These are phyloP conservation scores for Pythium coloratum DNA, from an alignment of 352 stramenopile genomes.

Conservation along the genomic window DNA sequence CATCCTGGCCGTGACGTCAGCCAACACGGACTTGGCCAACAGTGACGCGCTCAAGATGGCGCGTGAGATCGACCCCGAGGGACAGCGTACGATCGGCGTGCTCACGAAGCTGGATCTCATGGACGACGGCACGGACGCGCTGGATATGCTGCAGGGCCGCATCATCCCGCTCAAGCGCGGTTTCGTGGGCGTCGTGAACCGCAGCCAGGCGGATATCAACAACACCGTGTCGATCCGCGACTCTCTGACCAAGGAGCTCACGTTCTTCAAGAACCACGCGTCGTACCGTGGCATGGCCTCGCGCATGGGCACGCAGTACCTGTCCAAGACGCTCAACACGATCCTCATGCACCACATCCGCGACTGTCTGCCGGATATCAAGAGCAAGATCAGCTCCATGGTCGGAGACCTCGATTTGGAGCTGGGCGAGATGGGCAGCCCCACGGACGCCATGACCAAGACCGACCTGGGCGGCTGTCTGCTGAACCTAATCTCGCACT, in stretches of 20 bases:
- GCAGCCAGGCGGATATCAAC: conserved; percentile 98
- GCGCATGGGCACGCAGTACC: conserved; percentile 96
- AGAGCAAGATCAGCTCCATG: conserved; percentile 96
- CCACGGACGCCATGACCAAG: conserved; percentile 85
- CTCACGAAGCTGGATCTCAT: conserved; percentile 99
- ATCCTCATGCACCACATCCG: conserved; percentile 99
- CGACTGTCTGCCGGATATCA: conserved; percentile 98
- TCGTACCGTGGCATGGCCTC: conserved; percentile 91
- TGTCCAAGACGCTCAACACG: conserved; percentile 97
- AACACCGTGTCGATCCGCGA: conserved; percentile 94
- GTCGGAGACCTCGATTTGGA: conserved; percentile 94
- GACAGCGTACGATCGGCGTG: conserved; percentile 98
- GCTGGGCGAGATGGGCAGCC: conserved; percentile 94
- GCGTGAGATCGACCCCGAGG: conserved; percentile 89
- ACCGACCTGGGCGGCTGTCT: conserved; percentile 93
- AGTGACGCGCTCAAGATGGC: conserved; percentile 98
- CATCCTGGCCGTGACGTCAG: conserved; percentile 98
- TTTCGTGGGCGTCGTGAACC: conserved; percentile 99
- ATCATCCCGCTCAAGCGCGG: conserved; percentile 97
- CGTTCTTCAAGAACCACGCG: conserved; percentile 98
- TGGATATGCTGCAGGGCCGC: conserved; percentile 95
- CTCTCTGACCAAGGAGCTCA: conserved; percentile 93
- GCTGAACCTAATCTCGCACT: conserved; percentile 94
- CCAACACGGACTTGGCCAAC: conserved; percentile 99
- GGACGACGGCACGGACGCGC: conserved; percentile 98